A percentile compares a stretch with the other conserved stretches of the same genome.
phyloP scores from a whole-genome alignment of 306 rosid genomes.

The Luffa aegyptiaca region DNA sequence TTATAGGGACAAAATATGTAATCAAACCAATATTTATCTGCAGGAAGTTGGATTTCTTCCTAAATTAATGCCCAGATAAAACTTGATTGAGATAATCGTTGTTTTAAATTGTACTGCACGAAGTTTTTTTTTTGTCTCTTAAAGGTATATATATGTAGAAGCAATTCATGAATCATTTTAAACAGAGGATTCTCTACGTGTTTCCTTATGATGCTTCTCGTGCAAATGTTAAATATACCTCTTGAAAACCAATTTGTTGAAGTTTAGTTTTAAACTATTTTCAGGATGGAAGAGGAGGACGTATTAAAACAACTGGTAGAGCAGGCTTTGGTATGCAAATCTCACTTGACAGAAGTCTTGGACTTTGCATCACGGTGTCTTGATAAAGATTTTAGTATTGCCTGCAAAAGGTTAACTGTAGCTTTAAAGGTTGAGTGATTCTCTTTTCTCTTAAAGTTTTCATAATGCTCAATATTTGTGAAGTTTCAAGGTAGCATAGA shows the following conservation, averaged over 20 bases:
- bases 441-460: background rate
- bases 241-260: background rate
- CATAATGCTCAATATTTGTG: background rate
- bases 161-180: background rate
- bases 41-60: background rate
- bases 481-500: background rate
- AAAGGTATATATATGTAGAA: background rate
- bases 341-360: slow-evolving; percentile 42
- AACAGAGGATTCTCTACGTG: background rate
- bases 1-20: background rate
- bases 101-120: background rate
- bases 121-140: background rate
- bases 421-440: slow-evolving; percentile 50
- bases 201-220: background rate
- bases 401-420: slow-evolving; percentile 39
- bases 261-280: background rate
- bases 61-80: background rate
- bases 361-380: slow-evolving; percentile 30
- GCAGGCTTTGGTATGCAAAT: slow-evolving; percentile 51
- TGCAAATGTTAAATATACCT: background rate
- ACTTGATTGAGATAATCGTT: background rate
- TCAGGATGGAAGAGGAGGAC: slow-evolving; percentile 69
- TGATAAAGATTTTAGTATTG: slow-evolving; percentile 32
- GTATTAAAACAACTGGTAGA: slow-evolving; percentile 45
- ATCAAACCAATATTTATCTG: background rate